These are phyloP conservation scores for Aspergillus awamori DNA, from an alignment of 2,329 filamentous ascomycete genomes.

Conservation along the genomic window DNA sequence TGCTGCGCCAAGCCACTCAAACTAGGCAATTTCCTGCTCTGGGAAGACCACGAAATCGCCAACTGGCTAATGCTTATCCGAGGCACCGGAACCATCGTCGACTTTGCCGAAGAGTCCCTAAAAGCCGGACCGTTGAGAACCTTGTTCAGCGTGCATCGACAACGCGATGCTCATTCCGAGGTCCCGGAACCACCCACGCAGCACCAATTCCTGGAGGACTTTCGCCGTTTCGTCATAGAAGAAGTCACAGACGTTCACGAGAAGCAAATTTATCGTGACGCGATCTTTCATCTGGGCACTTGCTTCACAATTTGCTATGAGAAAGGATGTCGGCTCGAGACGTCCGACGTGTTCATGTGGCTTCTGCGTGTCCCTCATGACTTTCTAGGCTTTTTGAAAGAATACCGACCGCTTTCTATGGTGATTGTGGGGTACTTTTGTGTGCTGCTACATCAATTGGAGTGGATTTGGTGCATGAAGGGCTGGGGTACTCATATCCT, in stretches of 20 bases:
- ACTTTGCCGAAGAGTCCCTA: conserved; percentile 29
- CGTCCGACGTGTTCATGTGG: conserved; percentile 27
- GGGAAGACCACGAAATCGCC: conserved; percentile 36
- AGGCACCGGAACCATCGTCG: conserved; percentile 39
- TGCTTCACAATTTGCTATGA: conserved; percentile 6
- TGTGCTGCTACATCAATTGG: conserved; percentile 17
- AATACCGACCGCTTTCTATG: conserved; percentile 16
- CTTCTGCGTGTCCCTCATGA: conserved; percentile 20
- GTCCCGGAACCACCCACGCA: neutral
- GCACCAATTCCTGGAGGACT: conserved; percentile 10
- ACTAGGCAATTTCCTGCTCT: conserved; percentile 40
- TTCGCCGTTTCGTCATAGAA: conserved; percentile 14
- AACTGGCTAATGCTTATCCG: conserved; percentile 45
- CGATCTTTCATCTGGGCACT: conserved; percentile 8
- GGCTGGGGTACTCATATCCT: conserved; percentile 19
- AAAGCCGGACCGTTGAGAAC: conserved; percentile 13
- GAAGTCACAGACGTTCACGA: conserved; percentile 7
- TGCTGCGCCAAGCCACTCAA: conserved; percentile 40
- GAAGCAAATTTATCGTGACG: conserved; percentile 16
- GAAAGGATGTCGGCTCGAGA: conserved; percentile 17
- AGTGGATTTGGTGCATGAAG: conserved; percentile 27
- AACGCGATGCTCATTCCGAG: neutral
- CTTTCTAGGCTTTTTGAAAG: conserved; percentile 11
- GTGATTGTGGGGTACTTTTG: conserved; percentile 23
- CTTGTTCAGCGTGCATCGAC: conserved; percentile 17